Evolutionary conservation across 2,329 filamentous ascomycete genomes (phyloP).

Genomic region (Fusarium buxicola): DNA sequence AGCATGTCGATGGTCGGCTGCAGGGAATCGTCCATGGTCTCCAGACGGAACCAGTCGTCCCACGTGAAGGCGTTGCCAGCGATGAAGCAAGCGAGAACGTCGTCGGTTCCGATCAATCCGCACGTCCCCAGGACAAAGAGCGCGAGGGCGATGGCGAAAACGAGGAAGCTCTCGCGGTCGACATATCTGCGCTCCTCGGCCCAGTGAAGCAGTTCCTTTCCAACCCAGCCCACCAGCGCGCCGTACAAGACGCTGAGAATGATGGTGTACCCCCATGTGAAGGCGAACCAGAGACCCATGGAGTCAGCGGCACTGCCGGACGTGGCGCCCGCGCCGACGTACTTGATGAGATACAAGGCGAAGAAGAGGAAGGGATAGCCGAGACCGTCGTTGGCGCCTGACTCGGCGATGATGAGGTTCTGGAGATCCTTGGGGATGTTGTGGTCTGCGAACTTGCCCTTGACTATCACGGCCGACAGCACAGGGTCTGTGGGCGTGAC

Average conservation of each 20-base stretch:
- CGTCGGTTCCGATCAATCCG: slow-evolving; percentile 87
- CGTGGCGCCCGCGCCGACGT: slow-evolving; percentile 63
- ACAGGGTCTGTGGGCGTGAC: slow-evolving; percentile 94
- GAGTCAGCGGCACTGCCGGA: slow-evolving; percentile 72
- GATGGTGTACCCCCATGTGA: slow-evolving; percentile 88
- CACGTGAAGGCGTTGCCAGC: slow-evolving; percentile 92
- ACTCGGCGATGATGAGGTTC: slow-evolving; percentile 83
- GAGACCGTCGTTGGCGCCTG: slow-evolving; percentile 88
- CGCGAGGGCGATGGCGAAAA: slow-evolving; percentile 86
- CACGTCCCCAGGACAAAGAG: slow-evolving; percentile 90
- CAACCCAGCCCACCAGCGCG: slow-evolving; percentile 80
- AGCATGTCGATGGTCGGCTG: slow-evolving; percentile 96
- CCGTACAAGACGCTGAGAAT: slow-evolving; percentile 83
- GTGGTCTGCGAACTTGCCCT: slow-evolving; percentile 92
- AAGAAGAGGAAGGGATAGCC: slow-evolving; percentile 92
- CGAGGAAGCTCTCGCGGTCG: slow-evolving; percentile 87
- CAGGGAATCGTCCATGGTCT: slow-evolving; percentile 90
- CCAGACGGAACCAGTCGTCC: slow-evolving; percentile 93
- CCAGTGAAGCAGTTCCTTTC: slow-evolving; percentile 85
- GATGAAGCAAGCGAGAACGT: slow-evolving; percentile 91
- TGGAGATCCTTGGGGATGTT: slow-evolving; percentile 87
- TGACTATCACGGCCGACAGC: slow-evolving; percentile 88
- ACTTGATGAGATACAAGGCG: slow-evolving; percentile 85
- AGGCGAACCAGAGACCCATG: slow-evolving; percentile 84
- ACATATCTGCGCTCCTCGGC: slow-evolving; percentile 85